Percentiles rank a stretch among this genome's conserved stretches.
Evolutionary conservation across 2,329 filamentous ascomycete genomes (phyloP).

Genomic region (Blastomyces emzantsi): DNA sequence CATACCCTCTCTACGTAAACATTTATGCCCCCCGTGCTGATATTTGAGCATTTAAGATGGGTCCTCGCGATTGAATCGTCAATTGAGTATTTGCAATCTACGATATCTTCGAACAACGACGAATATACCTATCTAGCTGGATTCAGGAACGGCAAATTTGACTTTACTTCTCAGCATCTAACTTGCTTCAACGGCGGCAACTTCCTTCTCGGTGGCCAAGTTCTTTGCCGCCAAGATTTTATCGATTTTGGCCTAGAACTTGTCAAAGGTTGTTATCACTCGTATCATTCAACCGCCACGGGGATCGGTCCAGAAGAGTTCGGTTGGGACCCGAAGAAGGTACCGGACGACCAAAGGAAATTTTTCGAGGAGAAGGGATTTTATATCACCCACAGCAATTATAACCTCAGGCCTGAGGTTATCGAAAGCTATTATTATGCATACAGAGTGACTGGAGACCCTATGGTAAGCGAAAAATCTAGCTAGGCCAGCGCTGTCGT

Average conservation of each 20-base stretch:
- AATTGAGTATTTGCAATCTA: conserved; percentile 60
- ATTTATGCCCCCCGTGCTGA: background rate
- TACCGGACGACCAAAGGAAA: conserved; percentile 39
- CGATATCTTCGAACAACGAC: conserved; percentile 57
- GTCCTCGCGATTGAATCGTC: conserved; percentile 64
- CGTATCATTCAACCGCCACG: conserved; percentile 59
- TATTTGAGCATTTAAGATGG: conserved; percentile 46
- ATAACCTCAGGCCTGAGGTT: conserved; percentile 69
- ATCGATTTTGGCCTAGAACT: conserved; percentile 65
- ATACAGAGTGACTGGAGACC: conserved; percentile 66
- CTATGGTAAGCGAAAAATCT: conserved; percentile 34
- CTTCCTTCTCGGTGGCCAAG: conserved; percentile 71
- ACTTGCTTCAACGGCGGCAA: conserved; percentile 80
- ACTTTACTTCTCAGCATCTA: conserved; percentile 42
- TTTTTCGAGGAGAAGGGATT: conserved; percentile 64
- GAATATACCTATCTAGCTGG: conserved; percentile 58
- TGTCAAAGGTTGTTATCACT: conserved; percentile 62
- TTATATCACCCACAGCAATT: conserved; percentile 54
- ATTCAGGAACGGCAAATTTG: conserved; percentile 30
- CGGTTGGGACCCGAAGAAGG: conserved; percentile 48
- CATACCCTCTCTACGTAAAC: background rate
- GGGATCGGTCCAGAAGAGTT: conserved; percentile 70
- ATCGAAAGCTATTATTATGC: conserved; percentile 83
- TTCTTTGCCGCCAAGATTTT: conserved; percentile 57
- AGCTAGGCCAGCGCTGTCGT: background rate